Evolutionary conservation across 2,329 filamentous ascomycete species (phyloP).

Genomic region (Sclerotinia nivalis): DNA sequence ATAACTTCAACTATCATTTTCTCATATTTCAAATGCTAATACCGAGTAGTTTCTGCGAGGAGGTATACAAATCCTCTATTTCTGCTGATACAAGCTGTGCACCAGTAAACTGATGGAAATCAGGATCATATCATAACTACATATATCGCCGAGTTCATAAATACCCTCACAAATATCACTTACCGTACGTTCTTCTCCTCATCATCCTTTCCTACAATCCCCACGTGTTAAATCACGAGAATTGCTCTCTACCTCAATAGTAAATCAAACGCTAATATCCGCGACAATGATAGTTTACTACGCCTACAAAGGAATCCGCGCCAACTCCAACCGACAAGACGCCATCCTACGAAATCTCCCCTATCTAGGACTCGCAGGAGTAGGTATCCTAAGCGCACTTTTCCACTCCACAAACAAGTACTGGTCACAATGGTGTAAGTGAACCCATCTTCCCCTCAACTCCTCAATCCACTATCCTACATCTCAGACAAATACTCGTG

Average conservation of each 20-base stretch:
- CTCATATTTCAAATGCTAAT: not conserved
- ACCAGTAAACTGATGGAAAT: not conserved
- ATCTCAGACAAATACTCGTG: not conserved
- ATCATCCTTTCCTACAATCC: not conserved
- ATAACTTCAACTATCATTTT: not conserved
- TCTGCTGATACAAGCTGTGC: not conserved
- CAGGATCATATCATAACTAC: conserved; percentile 56
- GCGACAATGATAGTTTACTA: conserved; percentile 33
- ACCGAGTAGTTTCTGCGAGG: conserved; percentile 39
- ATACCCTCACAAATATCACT: conserved; percentile 52
- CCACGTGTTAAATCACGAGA: conserved; percentile 24
- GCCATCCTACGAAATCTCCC: conserved; percentile 41
- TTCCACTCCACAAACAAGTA: conserved; percentile 50
- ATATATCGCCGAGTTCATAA: conserved; percentile 56
- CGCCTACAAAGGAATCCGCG: conserved; percentile 38
- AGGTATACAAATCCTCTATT: conserved; percentile 29
- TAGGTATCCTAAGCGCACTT: conserved; percentile 46
- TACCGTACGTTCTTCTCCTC: conserved; percentile 45
- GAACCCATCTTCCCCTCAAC: not conserved
- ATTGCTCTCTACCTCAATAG: not conserved
- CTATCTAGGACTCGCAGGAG: conserved; percentile 47
- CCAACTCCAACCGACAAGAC: conserved; percentile 36
- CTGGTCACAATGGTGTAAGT: conserved; percentile 49
- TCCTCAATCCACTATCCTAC: not conserved
- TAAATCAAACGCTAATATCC: not conserved